Evolutionary conservation across 345 rosid genomes (phyloP).

Genomic region (Hibiscus mutabilis): DNA sequence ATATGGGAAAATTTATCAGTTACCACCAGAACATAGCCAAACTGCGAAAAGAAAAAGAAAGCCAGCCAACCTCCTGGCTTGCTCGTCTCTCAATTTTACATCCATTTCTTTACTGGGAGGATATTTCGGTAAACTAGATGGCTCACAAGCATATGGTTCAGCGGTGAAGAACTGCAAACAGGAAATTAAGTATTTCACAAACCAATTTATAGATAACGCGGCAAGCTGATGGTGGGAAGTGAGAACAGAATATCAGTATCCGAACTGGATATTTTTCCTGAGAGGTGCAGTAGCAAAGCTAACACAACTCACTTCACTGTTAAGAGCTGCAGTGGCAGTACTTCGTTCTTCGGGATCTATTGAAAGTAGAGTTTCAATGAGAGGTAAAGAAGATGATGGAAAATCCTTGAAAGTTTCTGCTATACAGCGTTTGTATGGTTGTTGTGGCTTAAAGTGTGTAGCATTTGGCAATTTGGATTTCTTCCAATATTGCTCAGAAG

Average conservation of each 20-base stretch:
- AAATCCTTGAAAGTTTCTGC: conserved; percentile 67
- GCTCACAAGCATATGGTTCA: conserved; percentile 77
- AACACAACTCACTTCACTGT: conserved; percentile 53
- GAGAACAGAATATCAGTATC: conserved; percentile 3
- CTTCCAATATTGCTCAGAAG: conserved; percentile 84
- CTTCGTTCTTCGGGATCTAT: conserved; percentile 78
- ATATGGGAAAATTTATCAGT: conserved; percentile 6
- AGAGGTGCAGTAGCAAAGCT: not conserved
- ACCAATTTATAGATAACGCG: not conserved
- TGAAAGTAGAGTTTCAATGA: conserved; percentile 64
- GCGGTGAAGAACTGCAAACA: conserved; percentile 64
- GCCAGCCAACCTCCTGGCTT: conserved; percentile 60
- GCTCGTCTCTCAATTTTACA: conserved; percentile 73
- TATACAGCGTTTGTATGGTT: conserved; percentile 64
- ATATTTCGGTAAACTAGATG: conserved; percentile 78
- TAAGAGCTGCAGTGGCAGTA: conserved; percentile 62
- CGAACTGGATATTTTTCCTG: not conserved
- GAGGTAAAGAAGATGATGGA: conserved; percentile 50
- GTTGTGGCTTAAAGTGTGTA: conserved; percentile 73
- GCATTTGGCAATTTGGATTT: conserved; percentile 76
- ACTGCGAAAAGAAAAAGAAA: conserved; percentile 10
- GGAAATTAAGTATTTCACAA: conserved; percentile 14
- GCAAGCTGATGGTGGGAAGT: not conserved
- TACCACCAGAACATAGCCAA: conserved; percentile 17
- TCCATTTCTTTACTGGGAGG: conserved; percentile 94